Evolutionary conservation across 495 filamentous ascomycete genomes (phyloP).

Genomic region (Aspergillus affinis): DNA sequence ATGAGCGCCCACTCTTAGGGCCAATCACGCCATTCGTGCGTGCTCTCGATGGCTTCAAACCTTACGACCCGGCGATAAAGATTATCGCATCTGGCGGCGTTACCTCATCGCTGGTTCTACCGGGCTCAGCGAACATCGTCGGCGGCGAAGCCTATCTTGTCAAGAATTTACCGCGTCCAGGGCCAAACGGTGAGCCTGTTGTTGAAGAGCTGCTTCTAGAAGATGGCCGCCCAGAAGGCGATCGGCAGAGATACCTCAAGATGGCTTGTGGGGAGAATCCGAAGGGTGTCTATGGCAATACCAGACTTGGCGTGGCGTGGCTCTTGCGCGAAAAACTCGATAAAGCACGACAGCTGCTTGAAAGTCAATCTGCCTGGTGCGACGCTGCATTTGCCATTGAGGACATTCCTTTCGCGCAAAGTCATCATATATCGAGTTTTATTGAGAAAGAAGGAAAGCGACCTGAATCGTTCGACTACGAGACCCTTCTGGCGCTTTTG

Average conservation of each 20-base stretch:
- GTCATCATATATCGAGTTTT: constrained; percentile 6
- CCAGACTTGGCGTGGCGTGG: constrained; percentile 54
- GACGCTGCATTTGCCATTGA: constrained; percentile 19
- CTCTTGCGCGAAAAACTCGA: constrained; percentile 62
- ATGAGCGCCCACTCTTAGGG: constrained; percentile 21
- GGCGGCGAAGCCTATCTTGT: constrained; percentile 65
- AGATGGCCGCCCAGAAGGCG: constrained; percentile 33
- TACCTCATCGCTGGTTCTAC: constrained; percentile 63
- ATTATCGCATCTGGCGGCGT: constrained; percentile 69
- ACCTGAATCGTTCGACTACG: constrained; percentile 56
- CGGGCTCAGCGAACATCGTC: constrained; percentile 65
- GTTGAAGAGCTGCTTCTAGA: constrained; percentile 53
- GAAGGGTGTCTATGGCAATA: constrained; percentile 44
- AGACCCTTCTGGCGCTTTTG: constrained; percentile 57
- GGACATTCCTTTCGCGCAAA: not conserved
- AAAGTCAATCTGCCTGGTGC: constrained; percentile 62
- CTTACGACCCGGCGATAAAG: constrained; percentile 53
- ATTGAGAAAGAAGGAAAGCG: constrained; percentile 10
- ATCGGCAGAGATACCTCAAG: constrained; percentile 60
- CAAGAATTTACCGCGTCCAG: constrained; percentile 47
- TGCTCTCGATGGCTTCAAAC: constrained; percentile 56
- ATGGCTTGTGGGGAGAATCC: constrained; percentile 73
- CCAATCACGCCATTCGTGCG: constrained; percentile 57
- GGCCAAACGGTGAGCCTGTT: constrained; percentile 52
- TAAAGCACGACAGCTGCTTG: constrained; percentile 49